These are phyloP conservation scores for Brassica incana DNA, from an alignment of 345 rosid species.

Conservation along the genomic window DNA sequence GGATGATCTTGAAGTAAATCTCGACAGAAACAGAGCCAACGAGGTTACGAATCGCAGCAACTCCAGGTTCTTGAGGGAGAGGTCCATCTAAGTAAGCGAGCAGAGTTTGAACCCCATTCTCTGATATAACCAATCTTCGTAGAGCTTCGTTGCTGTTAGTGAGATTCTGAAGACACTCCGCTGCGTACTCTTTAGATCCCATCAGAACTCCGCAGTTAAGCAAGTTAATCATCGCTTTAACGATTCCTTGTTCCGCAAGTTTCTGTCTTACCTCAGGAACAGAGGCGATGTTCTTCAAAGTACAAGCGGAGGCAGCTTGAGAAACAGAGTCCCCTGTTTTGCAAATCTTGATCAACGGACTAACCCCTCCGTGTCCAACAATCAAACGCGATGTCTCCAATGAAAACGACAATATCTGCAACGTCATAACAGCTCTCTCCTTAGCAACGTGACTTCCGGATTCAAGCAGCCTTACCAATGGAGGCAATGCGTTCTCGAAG, in stretches of 20 bases:
- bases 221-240: constrained; percentile 67
- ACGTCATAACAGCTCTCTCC: constrained; percentile 74
- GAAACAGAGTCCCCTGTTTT: constrained; percentile 77
- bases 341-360: constrained; percentile 71
- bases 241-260: constrained; percentile 78
- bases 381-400: constrained; percentile 75
- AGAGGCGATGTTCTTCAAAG: constrained; percentile 76
- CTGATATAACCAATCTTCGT: constrained; percentile 63
- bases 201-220: constrained; percentile 69
- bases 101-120: constrained; percentile 68
- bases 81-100: constrained; percentile 75
- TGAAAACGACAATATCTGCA: constrained; percentile 76
- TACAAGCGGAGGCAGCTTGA: constrained; percentile 79
- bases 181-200: constrained; percentile 81
- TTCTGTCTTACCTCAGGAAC: constrained; percentile 78
- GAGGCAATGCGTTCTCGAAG: constrained; percentile 79
- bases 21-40: constrained; percentile 61
- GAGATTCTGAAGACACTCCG: constrained; percentile 90
- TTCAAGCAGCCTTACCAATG: constrained; percentile 80
- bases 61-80: constrained; percentile 84
- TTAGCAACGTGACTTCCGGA: constrained; percentile 69
- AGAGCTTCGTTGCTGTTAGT: constrained; percentile 70
- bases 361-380: constrained; percentile 80
- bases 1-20: constrained; percentile 55
- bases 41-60: constrained; percentile 71